phyloP scores from a whole-genome alignment of 2,329 filamentous ascomycete species.

The Plectosphaerella cucumerina region DNA sequence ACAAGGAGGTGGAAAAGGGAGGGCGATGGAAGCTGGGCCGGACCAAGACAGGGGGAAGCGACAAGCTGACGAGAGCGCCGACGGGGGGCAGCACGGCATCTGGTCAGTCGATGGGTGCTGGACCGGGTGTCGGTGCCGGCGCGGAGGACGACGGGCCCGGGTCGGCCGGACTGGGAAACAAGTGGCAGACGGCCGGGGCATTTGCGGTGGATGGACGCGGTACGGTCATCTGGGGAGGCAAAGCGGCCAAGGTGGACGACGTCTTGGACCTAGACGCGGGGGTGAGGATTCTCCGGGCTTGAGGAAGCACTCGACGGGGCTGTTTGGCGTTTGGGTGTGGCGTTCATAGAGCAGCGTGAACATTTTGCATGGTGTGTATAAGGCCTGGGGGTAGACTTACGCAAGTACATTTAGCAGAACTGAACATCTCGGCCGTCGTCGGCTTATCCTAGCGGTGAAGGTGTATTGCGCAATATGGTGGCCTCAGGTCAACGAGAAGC shows the following conservation, averaged over 20 bases:
- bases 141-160: constrained; percentile 25
- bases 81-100: constrained; percentile 4
- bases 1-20: constrained; percentile 27
- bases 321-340: no score
- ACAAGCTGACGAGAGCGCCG: constrained; percentile 5
- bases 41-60: constrained; percentile 5
- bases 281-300: constrained; percentile 10
- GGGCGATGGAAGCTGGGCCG: constrained; percentile 34
- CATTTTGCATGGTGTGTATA: no score
- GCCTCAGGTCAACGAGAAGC: no score
- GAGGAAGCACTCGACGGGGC: no score
- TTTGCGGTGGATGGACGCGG: constrained; percentile 47
- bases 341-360: no score
- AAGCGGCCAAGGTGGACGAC: constrained; percentile 44
- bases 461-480: no score
- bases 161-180: constrained; percentile 46
- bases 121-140: constrained; percentile 1
- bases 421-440: no score
- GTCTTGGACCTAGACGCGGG: constrained; percentile 50
- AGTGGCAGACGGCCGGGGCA: constrained; percentile 51
- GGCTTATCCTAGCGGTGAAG: no score
- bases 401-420: no score
- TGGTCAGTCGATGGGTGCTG: neutral
- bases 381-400: no score
- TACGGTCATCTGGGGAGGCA: constrained; percentile 45